A percentile compares a stretch with the other conserved stretches of the same genome.
phyloP scores from a whole-genome alignment of 495 filamentous ascomycete genomes.

The Lepidopterella palustris region DNA sequence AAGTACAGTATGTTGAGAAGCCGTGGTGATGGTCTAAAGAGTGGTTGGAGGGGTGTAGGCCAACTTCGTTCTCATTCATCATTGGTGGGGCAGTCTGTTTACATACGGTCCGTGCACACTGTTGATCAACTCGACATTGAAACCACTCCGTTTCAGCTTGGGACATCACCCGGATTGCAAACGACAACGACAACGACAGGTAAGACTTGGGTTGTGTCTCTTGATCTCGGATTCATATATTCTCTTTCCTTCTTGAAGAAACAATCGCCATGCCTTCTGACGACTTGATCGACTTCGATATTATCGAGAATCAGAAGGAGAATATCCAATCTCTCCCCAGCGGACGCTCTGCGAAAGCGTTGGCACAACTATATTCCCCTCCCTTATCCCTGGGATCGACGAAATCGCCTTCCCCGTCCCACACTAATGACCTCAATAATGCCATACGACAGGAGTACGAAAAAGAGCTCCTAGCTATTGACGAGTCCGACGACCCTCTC shows the following conservation, averaged over 20 bases:
- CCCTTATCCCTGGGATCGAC: slow-evolving; percentile 49
- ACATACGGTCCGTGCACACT: too few species aligned
- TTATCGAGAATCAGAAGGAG: slow-evolving; percentile 95
- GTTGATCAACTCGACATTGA: too few species aligned
- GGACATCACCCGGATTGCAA: too few species aligned
- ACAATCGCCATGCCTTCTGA: slow-evolving; percentile 42
- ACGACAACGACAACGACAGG: too few species aligned
- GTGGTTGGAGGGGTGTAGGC: too few species aligned
- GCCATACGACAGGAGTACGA: slow-evolving; percentile 78
- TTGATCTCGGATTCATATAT: slow-evolving; percentile 37
- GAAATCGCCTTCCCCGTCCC: slow-evolving; percentile 52
- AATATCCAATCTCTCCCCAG: slow-evolving; percentile 91
- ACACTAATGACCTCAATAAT: slow-evolving; percentile 70
- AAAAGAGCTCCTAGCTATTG: slow-evolving; percentile 65
- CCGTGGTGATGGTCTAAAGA: too few species aligned
- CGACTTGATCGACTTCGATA: slow-evolving; percentile 78
- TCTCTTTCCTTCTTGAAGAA: slow-evolving; percentile 39
- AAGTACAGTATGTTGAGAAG: too few species aligned
- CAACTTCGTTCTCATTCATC: too few species aligned
- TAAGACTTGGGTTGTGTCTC: slow-evolving; percentile 43
- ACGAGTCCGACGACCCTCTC: slow-evolving; percentile 88
- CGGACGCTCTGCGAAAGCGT: slow-evolving; percentile 81
- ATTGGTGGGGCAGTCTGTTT: too few species aligned
- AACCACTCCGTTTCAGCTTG: too few species aligned
- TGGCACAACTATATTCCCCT: slow-evolving; percentile 76